These are phyloP conservation scores for Cystofilobasidium ferigula DNA, from an alignment of 768 basidiomycete genomes.

Conservation along the genomic window DNA sequence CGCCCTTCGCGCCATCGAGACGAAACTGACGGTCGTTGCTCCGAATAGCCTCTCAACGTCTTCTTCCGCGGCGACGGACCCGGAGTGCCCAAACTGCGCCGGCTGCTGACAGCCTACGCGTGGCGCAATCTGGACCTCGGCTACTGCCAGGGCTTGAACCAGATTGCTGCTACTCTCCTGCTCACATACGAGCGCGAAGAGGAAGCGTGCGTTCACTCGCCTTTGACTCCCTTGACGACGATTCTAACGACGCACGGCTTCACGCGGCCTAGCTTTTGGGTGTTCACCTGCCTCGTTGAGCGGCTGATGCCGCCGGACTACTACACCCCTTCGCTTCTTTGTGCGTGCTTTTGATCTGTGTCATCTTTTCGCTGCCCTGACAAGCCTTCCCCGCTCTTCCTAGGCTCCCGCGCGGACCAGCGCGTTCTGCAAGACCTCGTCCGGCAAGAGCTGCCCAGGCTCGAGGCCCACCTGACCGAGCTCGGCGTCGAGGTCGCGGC, in stretches of 20 bases:
- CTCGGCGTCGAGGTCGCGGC: constrained; percentile 83
- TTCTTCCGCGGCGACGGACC: constrained; percentile 96
- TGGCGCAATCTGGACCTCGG: constrained; percentile 84
- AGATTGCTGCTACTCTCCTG: constrained; percentile 76
- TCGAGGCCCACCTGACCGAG: constrained; percentile 61
- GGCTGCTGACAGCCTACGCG: constrained; percentile 84
- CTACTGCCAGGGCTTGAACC: constrained; percentile 57
- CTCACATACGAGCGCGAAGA: constrained; percentile 79
- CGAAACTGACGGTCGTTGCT: background rate
- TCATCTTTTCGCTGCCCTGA: background rate
- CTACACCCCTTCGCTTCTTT: constrained; percentile 81
- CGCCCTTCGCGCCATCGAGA: no score
- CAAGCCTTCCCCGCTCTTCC: background rate
- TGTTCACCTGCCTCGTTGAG: constrained; percentile 24
- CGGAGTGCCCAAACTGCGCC: constrained; percentile 79
- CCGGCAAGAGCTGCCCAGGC: constrained; percentile 56
- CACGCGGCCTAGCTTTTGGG: constrained; percentile 8
- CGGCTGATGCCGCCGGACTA: constrained; percentile 60
- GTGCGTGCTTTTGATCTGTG: constrained; percentile 33
- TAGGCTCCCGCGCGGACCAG: constrained; percentile 76
- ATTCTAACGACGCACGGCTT: background rate
- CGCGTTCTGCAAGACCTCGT: constrained; percentile 81
- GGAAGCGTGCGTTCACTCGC: constrained; percentile 12
- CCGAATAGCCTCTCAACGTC: constrained; percentile 68
- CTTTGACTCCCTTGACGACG: background rate